Percentiles rank a stretch among this genome's conserved stretches.
Evolutionary conservation across 345 rosid species (phyloP).

Genomic region (Rhodomyrtus tomentosa): DNA sequence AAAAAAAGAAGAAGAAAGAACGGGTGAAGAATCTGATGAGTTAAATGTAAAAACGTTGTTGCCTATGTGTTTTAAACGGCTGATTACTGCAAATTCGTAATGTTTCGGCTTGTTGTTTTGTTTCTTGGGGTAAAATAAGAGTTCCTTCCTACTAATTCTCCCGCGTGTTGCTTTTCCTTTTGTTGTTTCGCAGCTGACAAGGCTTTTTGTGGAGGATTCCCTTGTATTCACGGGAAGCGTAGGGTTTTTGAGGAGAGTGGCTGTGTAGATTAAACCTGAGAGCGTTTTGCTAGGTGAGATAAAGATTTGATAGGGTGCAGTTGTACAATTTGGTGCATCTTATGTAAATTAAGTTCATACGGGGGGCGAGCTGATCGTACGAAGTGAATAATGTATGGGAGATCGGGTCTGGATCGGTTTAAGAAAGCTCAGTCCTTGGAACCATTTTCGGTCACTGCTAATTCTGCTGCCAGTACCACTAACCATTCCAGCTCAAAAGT

Average conservation of each 20-base stretch:
- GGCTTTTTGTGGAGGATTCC: not conserved
- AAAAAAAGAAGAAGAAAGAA: no score
- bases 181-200: not conserved
- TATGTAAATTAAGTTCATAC: not conserved
- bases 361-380: not conserved
- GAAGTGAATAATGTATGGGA: conserved; percentile 62
- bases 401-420: conserved; percentile 83
- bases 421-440: conserved; percentile 83
- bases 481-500: conserved; percentile 13
- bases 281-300: not conserved
- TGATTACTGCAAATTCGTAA: not conserved
- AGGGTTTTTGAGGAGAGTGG: not conserved
- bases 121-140: not conserved
- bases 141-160: not conserved
- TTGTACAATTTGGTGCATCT: not conserved
- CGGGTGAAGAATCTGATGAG: not conserved
- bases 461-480: conserved; percentile 25
- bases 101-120: not conserved
- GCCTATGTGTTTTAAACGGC: not conserved
- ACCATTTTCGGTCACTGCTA: conserved; percentile 64
- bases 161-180: not conserved
- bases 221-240: not conserved
- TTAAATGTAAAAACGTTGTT: not conserved
- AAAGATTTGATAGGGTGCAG: not conserved
- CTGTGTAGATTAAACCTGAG: not conserved